A percentile compares a stretch with the other conserved stretches of the same genome.
Evolutionary conservation across 2,329 filamentous ascomycete species (phyloP).

Genomic region (Magnaporthiopsis incrustans): DNA sequence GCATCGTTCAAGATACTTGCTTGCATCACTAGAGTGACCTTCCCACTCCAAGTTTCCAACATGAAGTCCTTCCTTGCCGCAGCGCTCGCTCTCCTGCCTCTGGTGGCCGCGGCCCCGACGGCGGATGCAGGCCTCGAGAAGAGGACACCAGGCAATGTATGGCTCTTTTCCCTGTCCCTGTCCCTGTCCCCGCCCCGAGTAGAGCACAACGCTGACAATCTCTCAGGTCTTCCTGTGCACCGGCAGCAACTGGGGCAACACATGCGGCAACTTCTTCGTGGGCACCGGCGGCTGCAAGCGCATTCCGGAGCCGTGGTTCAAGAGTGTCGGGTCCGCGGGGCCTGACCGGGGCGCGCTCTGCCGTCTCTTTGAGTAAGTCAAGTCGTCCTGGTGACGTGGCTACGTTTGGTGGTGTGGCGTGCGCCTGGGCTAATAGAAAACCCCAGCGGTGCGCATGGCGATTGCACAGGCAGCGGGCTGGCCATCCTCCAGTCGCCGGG

Average conservation of each 20-base stretch:
- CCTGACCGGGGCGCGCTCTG: constrained; percentile 6
- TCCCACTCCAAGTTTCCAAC: neutral
- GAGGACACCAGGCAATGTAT: constrained; percentile 2
- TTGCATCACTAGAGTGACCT: neutral
- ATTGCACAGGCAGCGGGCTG: constrained; percentile 6
- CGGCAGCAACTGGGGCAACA: neutral
- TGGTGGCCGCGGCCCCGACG: constrained; percentile 4
- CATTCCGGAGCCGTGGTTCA: constrained; percentile 1
- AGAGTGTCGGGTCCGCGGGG: constrained; percentile 3
- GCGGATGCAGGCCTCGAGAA: neutral
- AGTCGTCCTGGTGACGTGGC: neutral
- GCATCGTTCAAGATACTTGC: too few species aligned
- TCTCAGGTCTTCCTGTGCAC: constrained; percentile 5
- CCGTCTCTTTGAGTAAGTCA: constrained; percentile 7
- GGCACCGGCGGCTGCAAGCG: constrained; percentile 2
- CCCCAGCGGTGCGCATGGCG: neutral
- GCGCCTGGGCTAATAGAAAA: neutral
- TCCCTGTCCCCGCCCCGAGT: neutral
- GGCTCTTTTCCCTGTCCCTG: neutral
- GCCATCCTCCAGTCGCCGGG: constrained; percentile 3
- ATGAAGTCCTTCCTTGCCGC: constrained; percentile 3
- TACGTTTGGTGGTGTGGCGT: too few species aligned
- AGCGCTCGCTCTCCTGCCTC: neutral
- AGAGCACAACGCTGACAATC: neutral
- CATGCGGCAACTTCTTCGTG: neutral